Evolutionary conservation across 73 alveolate genomes (phyloP), one percentile per base, ranked within the genome.

Genomic region (Urostyla sp.): DNA sequence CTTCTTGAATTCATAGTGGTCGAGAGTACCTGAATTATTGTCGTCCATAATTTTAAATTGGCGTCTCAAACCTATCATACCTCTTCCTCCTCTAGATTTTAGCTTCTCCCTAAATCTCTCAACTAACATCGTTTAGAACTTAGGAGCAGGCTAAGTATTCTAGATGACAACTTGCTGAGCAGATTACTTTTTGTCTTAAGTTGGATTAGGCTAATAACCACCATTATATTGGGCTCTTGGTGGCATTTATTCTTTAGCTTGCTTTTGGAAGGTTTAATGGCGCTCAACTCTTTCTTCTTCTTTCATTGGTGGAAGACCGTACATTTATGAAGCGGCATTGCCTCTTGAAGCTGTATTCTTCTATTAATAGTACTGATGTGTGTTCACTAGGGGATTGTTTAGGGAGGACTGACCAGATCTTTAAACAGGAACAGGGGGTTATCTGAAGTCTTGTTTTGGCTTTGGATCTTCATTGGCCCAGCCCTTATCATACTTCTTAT

Each of bases 41-140:
- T 90, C 97, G 67, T 94, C 98, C 80, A 90, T 78, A 32, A 89
- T 80, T 67, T 81, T 85, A 69, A 85, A 85, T 54, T 79, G 75
- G 26, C 93, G 66, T 44, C 75, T 54, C 11, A 85, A 74, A 34
- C 93, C 93, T 55, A 85, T 80, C 60, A 85, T 56, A n/a, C 93
- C 93, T n/a, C 90, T 79, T 5, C 86, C 75, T 8, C 89, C 93
- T 61, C 93, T 57, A 28, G 67, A 26, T 55, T 53, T 84, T 0
- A 85, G 87, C 45, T 79, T 79, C 30, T 69, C 48, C 79, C 90
- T 85, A 59, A 85, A 80, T 43, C 84, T 82, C 72, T 80, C 90
- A 69, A 80, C 81, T 10, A 49, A 31, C 48, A 78, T 59, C 8
- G 66, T 45, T 36, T 78, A 36, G 89, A 78, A 78, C 35, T 78